Evolutionary conservation across 495 filamentous ascomycete genomes (phyloP), one percentile per base, ranked within the genome.

Genomic region (Sporormia fimetaria): DNA sequence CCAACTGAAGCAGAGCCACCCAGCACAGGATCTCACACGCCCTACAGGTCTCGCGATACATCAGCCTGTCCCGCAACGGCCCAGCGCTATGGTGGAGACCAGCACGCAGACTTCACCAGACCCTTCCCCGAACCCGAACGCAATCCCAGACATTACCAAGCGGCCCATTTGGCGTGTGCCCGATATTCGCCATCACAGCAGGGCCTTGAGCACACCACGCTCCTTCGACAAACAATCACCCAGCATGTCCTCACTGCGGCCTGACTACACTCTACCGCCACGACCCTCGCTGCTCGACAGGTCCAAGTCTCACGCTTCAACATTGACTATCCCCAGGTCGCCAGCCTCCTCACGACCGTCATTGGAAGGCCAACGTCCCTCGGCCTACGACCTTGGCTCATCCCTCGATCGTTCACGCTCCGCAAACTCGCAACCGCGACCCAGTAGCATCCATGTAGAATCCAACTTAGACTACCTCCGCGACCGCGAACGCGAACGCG

Each of bases 101-200:
- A 90, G 87, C 22, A 93, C 85, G 2, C 93, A 92, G 82, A 94
- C 88, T 18, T 80, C 78, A 17, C 80, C 75, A 14, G 67, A 83
- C 6, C 68, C 73, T n/a, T 71, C 77, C 16, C 74, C 76, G 25
- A 63, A 61, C 14, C 55, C 64, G 46, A 47, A 59, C 16, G 64
- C 69, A 42, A 51, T 61, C 25, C 69, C 60, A 15, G 51, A 60
- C 17, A 42, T 60, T 2, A 57, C 42, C 34, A 53, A 54, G 22
- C 35, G 47, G 11, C 57, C 61, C 2, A 57, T 63, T 2, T 61
- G 57, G 56, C 56, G 55, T 14, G 49, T 63, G n/a, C 59, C 61
- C 10, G 36, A 42, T 1, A 12, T 33, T 27, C n/a, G 28, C 9
- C 38, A 53, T 37, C 54, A 58, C 35, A 32, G 37, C 25, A 53